Evolutionary conservation across 2,329 filamentous ascomycete species (phyloP), one percentile per base, ranked within the genome.

Genomic region (Diplodia sapinea): DNA sequence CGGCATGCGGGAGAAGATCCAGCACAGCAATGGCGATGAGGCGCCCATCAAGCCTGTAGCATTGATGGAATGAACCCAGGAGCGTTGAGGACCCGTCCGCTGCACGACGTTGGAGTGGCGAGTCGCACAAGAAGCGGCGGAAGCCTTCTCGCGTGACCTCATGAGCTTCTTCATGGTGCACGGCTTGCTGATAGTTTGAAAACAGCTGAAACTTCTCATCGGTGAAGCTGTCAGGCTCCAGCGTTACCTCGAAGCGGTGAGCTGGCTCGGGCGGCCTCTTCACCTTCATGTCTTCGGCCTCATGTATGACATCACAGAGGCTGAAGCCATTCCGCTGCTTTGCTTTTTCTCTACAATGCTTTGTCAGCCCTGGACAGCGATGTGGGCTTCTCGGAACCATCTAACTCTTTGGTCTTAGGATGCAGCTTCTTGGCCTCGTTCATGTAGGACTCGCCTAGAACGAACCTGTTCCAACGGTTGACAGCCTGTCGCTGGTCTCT

Each of bases 1-100:
- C 90, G 71, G 87, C 89, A 68, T 92, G 82, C 0, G 92, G 92
- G 1, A 95, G 82, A 9, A 95, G 82, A 74, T 95, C 92, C 5
- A 95, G 81, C 1, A 95, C 89, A 0, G 89, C 89, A 70, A 95
- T 85, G 2, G 92, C 92, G 29, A 94, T 87, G 15, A 95, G 82
- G 61, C 87, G 84, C 26, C 91, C 91, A 73, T 95, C 90, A 2
- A 95, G 82, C 36, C 91, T 85, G 75, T 94, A 94, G 79, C 91
- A 93, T 75, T 94, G 91, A 73, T 95, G 92, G 72, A 87, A 94
- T 1, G 91, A 92, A 17, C 92, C 92, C 0, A 94, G 79, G 54
- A 84, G 83, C 68, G 84, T 81, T 20, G 81, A 81, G 15, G 29
- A 43, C 20, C 51, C 31, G 6, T 68, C 51, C 1, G 8, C 36